A percentile compares a stretch with the other conserved stretches of the same genome.
These are phyloP conservation scores for Acer negundo DNA, from an alignment of 345 rosid species.

Conservation along the genomic window DNA sequence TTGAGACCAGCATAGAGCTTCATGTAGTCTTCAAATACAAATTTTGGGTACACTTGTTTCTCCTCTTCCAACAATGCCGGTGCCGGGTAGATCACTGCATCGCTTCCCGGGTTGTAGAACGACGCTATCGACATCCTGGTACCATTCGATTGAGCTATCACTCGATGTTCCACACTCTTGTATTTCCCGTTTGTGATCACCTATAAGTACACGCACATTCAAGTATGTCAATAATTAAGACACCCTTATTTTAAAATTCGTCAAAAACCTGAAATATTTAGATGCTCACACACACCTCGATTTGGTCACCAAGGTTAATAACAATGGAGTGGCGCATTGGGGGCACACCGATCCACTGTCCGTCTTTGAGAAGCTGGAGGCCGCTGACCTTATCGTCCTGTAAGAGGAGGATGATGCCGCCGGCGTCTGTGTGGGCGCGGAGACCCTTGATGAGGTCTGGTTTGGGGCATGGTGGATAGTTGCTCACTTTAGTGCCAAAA, in stretches of 20 bases:
- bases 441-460: constrained; percentile 92
- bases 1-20: constrained; percentile 69
- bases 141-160: constrained; percentile 74
- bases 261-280: neutral
- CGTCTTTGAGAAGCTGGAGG: constrained; percentile 92
- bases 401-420: constrained; percentile 87
- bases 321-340: constrained; percentile 95
- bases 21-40: constrained; percentile 92
- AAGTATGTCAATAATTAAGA: no score
- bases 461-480: constrained; percentile 95
- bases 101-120: constrained; percentile 90
- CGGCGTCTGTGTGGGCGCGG: constrained; percentile 97
- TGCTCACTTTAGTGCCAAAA: constrained; percentile 91
- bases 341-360: constrained; percentile 87
- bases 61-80: constrained; percentile 62
- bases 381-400: constrained; percentile 91
- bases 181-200: constrained; percentile 93
- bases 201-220: constrained; percentile 23
- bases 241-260: no score
- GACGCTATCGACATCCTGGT: constrained; percentile 89
- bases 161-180: constrained; percentile 88
- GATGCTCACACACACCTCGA: constrained; percentile 51
- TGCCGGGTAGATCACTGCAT: constrained; percentile 82
- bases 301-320: constrained; percentile 89
- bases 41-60: constrained; percentile 61